Conservation (phyloP, 805 yeast species). For the Starmerella cellae region DNA sequence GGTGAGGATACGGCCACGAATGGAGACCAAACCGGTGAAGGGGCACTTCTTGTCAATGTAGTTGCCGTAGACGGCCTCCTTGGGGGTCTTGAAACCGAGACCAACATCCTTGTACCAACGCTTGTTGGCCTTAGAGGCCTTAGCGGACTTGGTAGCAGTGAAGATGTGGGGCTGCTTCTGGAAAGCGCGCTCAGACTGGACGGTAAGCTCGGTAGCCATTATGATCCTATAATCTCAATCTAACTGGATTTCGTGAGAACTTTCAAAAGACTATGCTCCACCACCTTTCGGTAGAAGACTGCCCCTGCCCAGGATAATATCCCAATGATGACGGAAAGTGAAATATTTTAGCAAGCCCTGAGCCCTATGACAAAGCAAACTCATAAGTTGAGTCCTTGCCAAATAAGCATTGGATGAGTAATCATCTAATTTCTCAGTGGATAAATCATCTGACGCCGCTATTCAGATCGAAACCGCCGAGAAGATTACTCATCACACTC, state of each 20-base stretch:
- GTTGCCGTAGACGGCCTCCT: constrained; percentile 93
- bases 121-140: constrained; percentile 97
- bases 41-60: constrained; percentile 99
- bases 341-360: constrained; percentile 11
- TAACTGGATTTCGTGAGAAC: constrained; percentile 13
- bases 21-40: constrained; percentile 89
- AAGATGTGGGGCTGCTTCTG: constrained; percentile 99
- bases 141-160: constrained; percentile 97
- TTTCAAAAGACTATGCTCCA: constrained; percentile 9
- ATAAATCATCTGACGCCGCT: no score
- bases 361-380: constrained; percentile 13
- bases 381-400: no score
- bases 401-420: no score
- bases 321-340: not conserved
- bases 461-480: no score
- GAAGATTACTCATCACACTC: no score
- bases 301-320: constrained; percentile 9
- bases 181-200: constrained; percentile 99
- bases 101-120: constrained; percentile 99
- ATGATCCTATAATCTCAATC: constrained; percentile 17
- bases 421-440: no score
- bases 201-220: constrained; percentile 99
- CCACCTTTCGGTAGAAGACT: not conserved
- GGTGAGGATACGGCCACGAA: constrained; percentile 98
- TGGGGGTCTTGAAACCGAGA: constrained; percentile 99